Base-by-base conservation (phyloP, 805 yeast species). In the Lipomyces yamadae region DNA sequence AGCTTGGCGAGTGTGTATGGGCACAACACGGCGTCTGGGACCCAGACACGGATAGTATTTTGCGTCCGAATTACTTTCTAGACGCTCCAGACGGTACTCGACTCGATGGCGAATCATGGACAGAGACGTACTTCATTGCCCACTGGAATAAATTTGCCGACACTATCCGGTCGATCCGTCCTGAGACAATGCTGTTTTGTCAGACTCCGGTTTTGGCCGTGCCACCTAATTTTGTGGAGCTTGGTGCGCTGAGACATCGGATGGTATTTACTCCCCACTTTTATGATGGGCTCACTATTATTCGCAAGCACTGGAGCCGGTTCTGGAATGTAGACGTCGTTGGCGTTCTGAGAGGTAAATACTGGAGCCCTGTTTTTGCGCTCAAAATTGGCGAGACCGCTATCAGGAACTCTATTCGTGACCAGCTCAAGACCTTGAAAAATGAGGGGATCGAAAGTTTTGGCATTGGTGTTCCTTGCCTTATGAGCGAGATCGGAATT, bases 401-500 rank as follows among this genome's bases (percentile, higher is more conserved):
- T 53, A 92, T 94, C 58, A 80, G 97, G 56, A 88, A 86, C 68
- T 89, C 92, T 66, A 78, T 94, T 59, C 81, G 83, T 62, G 83
- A 79, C 58, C 98, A 94, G 78, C 80, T 94, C 65, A 72, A 76
- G n/a, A 88, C 84, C 65, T 84, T 94, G 80, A 84, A 82, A 62
- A 74, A 76, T 29, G 98, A 95, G 75, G 86, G 92, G 3, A 75
- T 78, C 4, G 82, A 82, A 3, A 76, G 83, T 37, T 77, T 93
- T 48, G 98, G 98, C 2, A 65, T 71, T 1, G 60, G 76, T 8
- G 81, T 92, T 8, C 97, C 98, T 0, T 84, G 89, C 8, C 78
- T 94, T 30, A 87, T 95, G 83, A 86, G 96, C 0, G 99, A 94
- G 77, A 92, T 94, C n/a, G 99, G 99, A 4, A 91, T 94, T 88